A percentile compares a stretch with the other conserved stretches of the same genome.
Evolutionary conservation across 441 rosid species (phyloP).

Genomic region (Euphorbia corollata): DNA sequence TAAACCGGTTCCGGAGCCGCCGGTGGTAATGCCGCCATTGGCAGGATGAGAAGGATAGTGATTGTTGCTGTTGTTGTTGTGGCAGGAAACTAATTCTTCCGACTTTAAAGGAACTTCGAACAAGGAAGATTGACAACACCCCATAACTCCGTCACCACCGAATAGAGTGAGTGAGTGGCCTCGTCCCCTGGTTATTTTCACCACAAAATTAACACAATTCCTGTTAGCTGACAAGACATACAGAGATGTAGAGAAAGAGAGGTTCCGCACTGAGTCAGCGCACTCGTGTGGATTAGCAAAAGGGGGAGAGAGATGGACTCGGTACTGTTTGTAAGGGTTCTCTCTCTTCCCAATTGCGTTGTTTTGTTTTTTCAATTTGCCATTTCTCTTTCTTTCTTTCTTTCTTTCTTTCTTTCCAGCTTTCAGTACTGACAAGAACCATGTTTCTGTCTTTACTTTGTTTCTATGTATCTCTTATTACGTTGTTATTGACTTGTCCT

Average conservation of each 20-base stretch:
- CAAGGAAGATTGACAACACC: constrained; percentile 65
- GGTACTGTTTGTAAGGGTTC: no score
- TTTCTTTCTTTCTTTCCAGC: no score
- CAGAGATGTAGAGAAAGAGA: background rate
- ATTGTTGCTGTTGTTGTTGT: background rate
- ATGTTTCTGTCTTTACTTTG: no score
- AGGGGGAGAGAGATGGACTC: constrained; percentile 1
- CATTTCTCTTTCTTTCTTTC: background rate
- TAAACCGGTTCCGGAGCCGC: constrained; percentile 29
- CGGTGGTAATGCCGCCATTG: constrained; percentile 24
- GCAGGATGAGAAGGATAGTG: constrained; percentile 25
- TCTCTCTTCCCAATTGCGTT: constrained; percentile 20
- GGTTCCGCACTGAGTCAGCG: constrained; percentile 4
- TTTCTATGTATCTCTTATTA: no score
- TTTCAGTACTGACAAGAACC: no score
- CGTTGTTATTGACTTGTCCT: no score
- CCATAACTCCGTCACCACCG: constrained; percentile 46
- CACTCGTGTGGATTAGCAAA: constrained; percentile 21
- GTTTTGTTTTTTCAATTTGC: background rate
- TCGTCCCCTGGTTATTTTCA: background rate
- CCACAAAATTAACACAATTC: background rate
- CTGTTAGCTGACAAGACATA: constrained; percentile 8
- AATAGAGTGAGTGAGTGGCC: constrained; percentile 30
- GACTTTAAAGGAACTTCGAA: constrained; percentile 20
- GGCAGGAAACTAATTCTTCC: constrained; percentile 19